A percentile compares a stretch with the other conserved stretches of the same genome.
Conservation (phyloP, 2,329 filamentous ascomycete genomes). For the Verticillium klebahnii region DNA sequence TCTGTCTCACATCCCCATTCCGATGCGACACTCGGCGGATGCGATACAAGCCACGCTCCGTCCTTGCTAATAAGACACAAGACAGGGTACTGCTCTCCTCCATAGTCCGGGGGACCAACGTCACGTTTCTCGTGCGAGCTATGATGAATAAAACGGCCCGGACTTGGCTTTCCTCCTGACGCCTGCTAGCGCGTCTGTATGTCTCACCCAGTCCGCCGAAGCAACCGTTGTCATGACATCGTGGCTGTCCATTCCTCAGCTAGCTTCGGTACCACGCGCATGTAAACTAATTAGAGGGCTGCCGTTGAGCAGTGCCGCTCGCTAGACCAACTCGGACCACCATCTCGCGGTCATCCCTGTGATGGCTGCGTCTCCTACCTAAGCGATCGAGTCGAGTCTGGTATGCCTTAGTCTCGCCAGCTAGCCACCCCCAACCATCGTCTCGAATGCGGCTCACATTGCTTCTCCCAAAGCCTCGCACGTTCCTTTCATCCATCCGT, state of each 20-base stretch:
- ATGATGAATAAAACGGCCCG: neutral
- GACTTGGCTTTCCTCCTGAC: neutral
- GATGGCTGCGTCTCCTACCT: neutral
- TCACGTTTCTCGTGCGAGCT: neutral
- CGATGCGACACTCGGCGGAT: neutral
- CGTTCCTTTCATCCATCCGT: neutral
- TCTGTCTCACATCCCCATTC: neutral
- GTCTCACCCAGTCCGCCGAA: neutral
- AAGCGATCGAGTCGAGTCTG: neutral
- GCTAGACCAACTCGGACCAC: neutral
- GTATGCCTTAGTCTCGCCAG: neutral
- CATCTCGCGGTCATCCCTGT: neutral
- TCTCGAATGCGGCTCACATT: neutral
- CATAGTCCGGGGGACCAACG: neutral
- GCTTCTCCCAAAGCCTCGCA: neutral
- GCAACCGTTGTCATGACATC: too few species aligned
- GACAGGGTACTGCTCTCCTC: neutral
- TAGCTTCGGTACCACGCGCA: neutral
- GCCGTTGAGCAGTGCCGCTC: neutral
- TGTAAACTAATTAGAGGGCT: neutral
- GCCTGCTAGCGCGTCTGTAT: neutral
- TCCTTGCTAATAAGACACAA: neutral
- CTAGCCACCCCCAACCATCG: neutral
- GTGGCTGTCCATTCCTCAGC: too few species aligned
- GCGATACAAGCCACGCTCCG: neutral